These are phyloP conservation scores for Phyllosticta ampelicida DNA, from an alignment of 2,329 filamentous ascomycete species.

Conservation along the genomic window DNA sequence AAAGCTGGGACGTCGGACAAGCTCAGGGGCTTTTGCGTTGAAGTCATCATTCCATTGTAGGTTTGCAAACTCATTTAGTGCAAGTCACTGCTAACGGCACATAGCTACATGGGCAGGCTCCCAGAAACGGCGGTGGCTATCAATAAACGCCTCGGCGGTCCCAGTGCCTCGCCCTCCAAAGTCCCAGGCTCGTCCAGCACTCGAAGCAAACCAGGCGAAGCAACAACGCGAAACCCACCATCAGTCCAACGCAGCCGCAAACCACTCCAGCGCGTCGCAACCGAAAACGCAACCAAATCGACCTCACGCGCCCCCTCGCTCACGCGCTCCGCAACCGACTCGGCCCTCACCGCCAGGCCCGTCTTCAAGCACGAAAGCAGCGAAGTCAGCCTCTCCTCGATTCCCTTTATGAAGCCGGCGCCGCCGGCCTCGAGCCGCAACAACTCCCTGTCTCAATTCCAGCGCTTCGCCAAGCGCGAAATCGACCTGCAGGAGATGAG, in stretches of 20 bases:
- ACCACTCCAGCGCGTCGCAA: slow-evolving; percentile 50
- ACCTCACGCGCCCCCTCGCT: slow-evolving; percentile 48
- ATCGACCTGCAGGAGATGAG: slow-evolving; percentile 44
- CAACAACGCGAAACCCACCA: slow-evolving; percentile 17
- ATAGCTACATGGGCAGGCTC: slow-evolving; percentile 62
- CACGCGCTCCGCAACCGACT: slow-evolving; percentile 55
- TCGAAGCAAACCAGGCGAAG: slow-evolving; percentile 30
- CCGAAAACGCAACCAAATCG: slow-evolving; percentile 37
- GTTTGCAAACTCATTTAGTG: slow-evolving; percentile 17
- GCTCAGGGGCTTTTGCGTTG: slow-evolving; percentile 64
- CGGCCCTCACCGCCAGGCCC: slow-evolving; percentile 40
- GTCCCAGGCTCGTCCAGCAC: slow-evolving; percentile 32
- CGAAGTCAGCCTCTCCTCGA: slow-evolving; percentile 43
- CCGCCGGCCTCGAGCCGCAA: slow-evolving; percentile 23
- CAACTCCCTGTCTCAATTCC: slow-evolving; percentile 31
- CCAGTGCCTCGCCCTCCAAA: slow-evolving; percentile 48
- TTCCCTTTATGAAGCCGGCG: slow-evolving; percentile 38
- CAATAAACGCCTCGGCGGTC: slow-evolving; percentile 67
- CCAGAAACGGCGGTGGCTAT: slow-evolving; percentile 59
- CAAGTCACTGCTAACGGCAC: slow-evolving; percentile 15
- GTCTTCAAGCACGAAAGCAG: slow-evolving; percentile 59
- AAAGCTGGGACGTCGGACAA: slow-evolving; percentile 42
- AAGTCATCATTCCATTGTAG: slow-evolving; percentile 71
- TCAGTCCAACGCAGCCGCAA: slow-evolving; percentile 34
- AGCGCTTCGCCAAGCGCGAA: slow-evolving; percentile 41